These are phyloP conservation scores for Spiraea crenata DNA, from an alignment of 331 rosid genomes.

Conservation along the genomic window DNA sequence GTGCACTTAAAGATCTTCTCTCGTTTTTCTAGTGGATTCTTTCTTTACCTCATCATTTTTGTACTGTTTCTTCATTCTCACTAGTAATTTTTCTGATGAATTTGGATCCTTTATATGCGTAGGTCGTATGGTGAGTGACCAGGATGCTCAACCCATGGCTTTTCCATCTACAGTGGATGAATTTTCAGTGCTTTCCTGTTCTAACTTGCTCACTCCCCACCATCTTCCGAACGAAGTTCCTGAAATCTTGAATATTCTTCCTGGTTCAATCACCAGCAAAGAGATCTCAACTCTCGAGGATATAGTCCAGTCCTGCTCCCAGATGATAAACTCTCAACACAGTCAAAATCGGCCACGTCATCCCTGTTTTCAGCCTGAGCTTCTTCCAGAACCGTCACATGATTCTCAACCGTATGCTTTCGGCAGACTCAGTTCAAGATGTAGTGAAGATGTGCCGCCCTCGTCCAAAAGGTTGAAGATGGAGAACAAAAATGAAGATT, in stretches of 20 bases:
- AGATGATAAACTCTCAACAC: not conserved
- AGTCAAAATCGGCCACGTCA: not conserved
- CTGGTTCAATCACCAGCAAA: not conserved
- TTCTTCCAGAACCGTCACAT: not conserved
- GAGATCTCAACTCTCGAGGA: slow-evolving; percentile 8
- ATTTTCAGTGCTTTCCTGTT: slow-evolving; percentile 9
- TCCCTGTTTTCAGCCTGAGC: not conserved
- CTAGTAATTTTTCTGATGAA: slow-evolving; percentile 23
- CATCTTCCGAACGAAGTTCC: slow-evolving; percentile 14
- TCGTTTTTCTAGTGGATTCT: not conserved
- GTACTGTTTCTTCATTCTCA: slow-evolving; percentile 8
- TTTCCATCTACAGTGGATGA: slow-evolving; percentile 17
- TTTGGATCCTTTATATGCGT: slow-evolving; percentile 10
- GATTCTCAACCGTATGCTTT: slow-evolving; percentile 9
- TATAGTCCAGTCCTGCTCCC: slow-evolving; percentile 4
- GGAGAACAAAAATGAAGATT: slow-evolving; percentile 14
- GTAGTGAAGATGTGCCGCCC: slow-evolving; percentile 13
- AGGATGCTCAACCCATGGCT: slow-evolving; percentile 20
- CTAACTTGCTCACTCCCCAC: slow-evolving; percentile 18
- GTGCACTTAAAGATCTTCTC: not conserved
- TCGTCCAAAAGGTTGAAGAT: slow-evolving; percentile 30
- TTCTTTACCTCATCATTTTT: slow-evolving; percentile 5
- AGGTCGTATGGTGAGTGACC: slow-evolving; percentile 14
- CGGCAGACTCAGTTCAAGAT: not conserved
- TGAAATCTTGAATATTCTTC: not conserved